Conservation (phyloP, 441 rosid species). For the Adansonia grandidieri region DNA sequence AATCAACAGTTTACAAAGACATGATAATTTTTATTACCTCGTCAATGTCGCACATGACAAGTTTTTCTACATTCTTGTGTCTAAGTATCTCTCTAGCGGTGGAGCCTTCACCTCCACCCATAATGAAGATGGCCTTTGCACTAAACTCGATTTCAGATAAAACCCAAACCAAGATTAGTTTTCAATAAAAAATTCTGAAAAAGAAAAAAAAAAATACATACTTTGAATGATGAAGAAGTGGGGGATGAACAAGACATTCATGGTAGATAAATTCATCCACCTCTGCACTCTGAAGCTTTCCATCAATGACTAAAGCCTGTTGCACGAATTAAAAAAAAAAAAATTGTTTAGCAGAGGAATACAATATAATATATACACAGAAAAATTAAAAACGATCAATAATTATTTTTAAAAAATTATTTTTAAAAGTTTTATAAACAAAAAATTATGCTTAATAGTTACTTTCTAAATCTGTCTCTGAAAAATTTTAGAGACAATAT, state of each 20-base stretch:
- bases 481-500: no score
- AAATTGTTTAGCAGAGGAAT: not conserved
- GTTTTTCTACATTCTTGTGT: slow-evolving; percentile 51
- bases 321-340: not conserved
- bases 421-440: no score
- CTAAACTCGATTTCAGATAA: slow-evolving; percentile 30
- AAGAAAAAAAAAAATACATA: slow-evolving; percentile 4
- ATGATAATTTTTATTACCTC: slow-evolving; percentile 39
- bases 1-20: not conserved
- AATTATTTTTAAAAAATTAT: no score
- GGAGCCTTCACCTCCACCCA: slow-evolving; percentile 83
- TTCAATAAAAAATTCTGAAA: not conserved
- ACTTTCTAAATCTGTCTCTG: no score
- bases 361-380: not conserved
- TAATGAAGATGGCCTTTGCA: slow-evolving; percentile 51
- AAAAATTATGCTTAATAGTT: no score
- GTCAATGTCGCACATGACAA: slow-evolving; percentile 69
- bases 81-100: slow-evolving; percentile 66
- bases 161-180: not conserved
- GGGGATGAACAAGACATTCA: slow-evolving; percentile 64
- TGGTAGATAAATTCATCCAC: slow-evolving; percentile 72
- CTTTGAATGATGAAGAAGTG: slow-evolving; percentile 58
- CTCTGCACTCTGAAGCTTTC: slow-evolving; percentile 76
- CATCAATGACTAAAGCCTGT: slow-evolving; percentile 66
- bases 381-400: not conserved